These are phyloP conservation scores for Gardenia jasminoides DNA, from an alignment of 257 asterid species.

Conservation along the genomic window DNA sequence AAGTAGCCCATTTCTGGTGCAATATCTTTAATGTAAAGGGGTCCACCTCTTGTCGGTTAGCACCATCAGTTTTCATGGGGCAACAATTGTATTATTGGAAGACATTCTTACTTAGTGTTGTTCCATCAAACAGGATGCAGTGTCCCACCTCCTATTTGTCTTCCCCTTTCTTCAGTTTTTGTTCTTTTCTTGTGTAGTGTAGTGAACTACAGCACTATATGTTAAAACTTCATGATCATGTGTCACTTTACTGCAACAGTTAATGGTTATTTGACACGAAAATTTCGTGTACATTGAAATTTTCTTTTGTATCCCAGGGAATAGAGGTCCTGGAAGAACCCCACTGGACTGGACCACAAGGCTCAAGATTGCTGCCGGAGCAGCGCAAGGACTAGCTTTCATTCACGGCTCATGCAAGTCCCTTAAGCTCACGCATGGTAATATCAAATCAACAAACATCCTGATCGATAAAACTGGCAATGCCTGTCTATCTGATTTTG, in stretches of 20 bases:
- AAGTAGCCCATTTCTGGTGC: neutral
- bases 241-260: neutral
- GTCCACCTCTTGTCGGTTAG: neutral
- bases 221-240: neutral
- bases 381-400: conserved; percentile 74
- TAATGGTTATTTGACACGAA: neutral
- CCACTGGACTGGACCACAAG: conserved; percentile 94
- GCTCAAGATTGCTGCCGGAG: conserved; percentile 73
- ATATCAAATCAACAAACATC: conserved; percentile 83
- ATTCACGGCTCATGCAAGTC: conserved; percentile 69
- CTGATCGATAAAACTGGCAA: conserved; percentile 63
- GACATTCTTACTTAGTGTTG: neutral
- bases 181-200: conserved; percentile 1
- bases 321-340: conserved; percentile 93
- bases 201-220: neutral
- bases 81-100: neutral
- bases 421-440: conserved; percentile 73
- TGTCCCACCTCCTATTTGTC: neutral
- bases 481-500: conserved; percentile 72
- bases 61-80: neutral
- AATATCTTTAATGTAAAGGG: neutral
- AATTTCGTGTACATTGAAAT: neutral
- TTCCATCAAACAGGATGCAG: neutral
- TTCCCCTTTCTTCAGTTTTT: neutral
- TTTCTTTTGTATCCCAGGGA: conserved; percentile 45